Base-by-base conservation (phyloP, 2,329 filamentous ascomycete species). In the Purpureocillium lavendulum region DNA sequence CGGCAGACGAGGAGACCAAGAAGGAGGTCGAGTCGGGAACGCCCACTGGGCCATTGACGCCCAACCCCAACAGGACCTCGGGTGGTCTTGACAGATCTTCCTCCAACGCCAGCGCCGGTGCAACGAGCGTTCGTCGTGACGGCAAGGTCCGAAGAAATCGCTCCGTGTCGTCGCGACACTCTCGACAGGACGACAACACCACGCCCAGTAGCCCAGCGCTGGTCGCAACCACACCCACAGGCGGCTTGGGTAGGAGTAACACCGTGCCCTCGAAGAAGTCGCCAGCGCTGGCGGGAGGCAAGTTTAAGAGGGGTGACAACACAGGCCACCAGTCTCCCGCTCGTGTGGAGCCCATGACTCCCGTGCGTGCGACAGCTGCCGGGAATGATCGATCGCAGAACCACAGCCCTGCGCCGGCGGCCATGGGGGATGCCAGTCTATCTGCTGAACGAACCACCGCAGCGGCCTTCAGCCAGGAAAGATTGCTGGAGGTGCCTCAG, bases 221-320 rank as follows among this genome's bases (percentile, higher is more conserved):
- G 40, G 64, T 65, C 3, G 59, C 70, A 18, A 71, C 75, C 2
- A 72, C 75, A 2, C 72, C 82, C 1, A 73, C 73, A 1, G 69
- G 78, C 34, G 68, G 71, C 13, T 57, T 80, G 14, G 67, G 63
- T 31, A 70, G 77, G 42, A 96, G 90, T 64, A 97, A 97, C 57
- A 98, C 92, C 3, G 72, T 97, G 12, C 92, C 92, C 1, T 92
- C 90, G 0, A 94, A 94, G 57, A 83, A 84, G 57, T 92, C 87
- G 0, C 87, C 87, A 7, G 79, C 77, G 8, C 61, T 89, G 33
- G 69, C 77, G 31, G 73, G 80, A 2, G 74, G 75, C 6, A 75
- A 84, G n/a, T 84, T 88, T 51, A 72, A 76, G 26, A 60, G 62
- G 48, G 42, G 62, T 8, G 61, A 61, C 7, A 51, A 44, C 18